phyloP scores from a whole-genome alignment of 1,284 basidiomycete species.

The Anthracocystis panici-leucophaei region DNA sequence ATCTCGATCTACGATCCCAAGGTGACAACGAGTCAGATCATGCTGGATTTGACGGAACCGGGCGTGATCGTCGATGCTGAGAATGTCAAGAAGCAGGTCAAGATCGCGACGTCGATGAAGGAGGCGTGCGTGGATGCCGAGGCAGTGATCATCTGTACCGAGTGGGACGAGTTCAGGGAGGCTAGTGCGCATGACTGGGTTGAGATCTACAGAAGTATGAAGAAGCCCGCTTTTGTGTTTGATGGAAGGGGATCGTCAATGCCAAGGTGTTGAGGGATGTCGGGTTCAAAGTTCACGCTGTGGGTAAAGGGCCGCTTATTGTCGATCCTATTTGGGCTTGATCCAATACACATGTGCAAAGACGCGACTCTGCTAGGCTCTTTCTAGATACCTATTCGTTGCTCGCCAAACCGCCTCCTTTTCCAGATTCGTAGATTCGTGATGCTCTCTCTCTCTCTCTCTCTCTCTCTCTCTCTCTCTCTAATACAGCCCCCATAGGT shows the following conservation, averaged over 20 bases:
- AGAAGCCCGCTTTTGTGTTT: slow-evolving; percentile 83
- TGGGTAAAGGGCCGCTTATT: slow-evolving; percentile 69
- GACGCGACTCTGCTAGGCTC: too few species aligned
- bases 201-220: slow-evolving; percentile 86
- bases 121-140: slow-evolving; percentile 91
- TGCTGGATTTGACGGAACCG: slow-evolving; percentile 73
- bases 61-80: slow-evolving; percentile 73
- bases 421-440: too few species aligned
- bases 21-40: slow-evolving; percentile 73
- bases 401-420: background rate
- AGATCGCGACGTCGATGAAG: slow-evolving; percentile 79
- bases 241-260: slow-evolving; percentile 90
- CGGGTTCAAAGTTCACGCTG: slow-evolving; percentile 84
- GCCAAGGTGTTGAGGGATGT: slow-evolving; percentile 82
- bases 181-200: slow-evolving; percentile 85
- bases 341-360: background rate
- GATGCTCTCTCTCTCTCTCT: background rate
- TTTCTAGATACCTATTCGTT: slow-evolving; percentile 17
- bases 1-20: slow-evolving; percentile 94
- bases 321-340: slow-evolving; percentile 66
- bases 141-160: slow-evolving; percentile 82
- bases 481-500: background rate
- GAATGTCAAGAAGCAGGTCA: slow-evolving; percentile 86
- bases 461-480: background rate
- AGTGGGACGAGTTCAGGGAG: slow-evolving; percentile 84